A percentile compares a stretch with the other conserved stretches of the same genome.
phyloP scores from a whole-genome alignment of 257 asterid species.

The Solanum clarkiae region DNA sequence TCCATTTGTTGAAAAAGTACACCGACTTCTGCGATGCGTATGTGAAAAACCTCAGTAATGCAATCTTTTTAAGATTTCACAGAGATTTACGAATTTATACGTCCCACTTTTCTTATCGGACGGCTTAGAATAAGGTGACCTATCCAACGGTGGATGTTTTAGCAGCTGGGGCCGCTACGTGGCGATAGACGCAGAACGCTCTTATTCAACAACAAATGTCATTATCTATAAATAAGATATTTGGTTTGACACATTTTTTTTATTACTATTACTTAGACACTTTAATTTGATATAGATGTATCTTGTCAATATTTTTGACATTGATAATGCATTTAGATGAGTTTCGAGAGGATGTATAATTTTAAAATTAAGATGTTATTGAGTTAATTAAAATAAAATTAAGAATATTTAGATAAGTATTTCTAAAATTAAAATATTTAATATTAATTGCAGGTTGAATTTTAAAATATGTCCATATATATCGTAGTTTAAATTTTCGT shows the following conservation, averaged over 20 bases:
- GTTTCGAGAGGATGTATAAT: too few relatives aligned
- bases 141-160: not conserved
- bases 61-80: not conserved
- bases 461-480: too few relatives aligned
- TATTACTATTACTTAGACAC: too few relatives aligned
- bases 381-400: not conserved
- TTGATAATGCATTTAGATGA: too few relatives aligned
- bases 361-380: too few relatives aligned
- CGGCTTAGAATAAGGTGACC: not conserved
- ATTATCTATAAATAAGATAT: not conserved
- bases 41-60: not conserved
- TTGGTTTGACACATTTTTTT: not conserved
- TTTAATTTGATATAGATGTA: too few relatives aligned
- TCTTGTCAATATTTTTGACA: too few relatives aligned
- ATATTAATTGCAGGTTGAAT: not conserved
- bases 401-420: not conserved
- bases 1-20: slow-evolving; percentile 20
- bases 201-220: not conserved
- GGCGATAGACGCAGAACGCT: not conserved
- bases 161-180: not conserved
- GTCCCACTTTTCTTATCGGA: not conserved
- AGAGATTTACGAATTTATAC: not conserved
- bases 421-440: not conserved
- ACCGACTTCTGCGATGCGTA: not conserved
- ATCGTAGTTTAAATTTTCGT: too few relatives aligned